Conservation (phyloP, 306 rosid species). For the Malus asiatica region DNA sequence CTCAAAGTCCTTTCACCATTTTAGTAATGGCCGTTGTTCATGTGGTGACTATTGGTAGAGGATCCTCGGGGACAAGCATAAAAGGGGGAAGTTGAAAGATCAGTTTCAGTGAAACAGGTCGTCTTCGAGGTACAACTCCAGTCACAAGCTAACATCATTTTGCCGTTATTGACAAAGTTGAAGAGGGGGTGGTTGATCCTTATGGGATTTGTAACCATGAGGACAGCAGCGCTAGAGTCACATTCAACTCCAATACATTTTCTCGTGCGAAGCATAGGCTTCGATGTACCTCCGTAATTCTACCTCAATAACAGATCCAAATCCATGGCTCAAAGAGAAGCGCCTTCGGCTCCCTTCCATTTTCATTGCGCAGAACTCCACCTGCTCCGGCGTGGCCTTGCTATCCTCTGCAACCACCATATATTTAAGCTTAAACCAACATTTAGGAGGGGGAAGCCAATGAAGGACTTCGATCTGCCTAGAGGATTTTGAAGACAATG, state of each 20-base stretch:
- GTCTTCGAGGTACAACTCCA: neutral
- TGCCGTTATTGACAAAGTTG: neutral
- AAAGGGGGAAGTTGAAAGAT: neutral
- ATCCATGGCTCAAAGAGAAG: neutral
- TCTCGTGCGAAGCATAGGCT: neutral
- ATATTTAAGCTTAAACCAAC: neutral
- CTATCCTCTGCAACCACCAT: neutral
- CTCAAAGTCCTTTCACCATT: constrained; percentile 70
- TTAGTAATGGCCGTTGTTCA: constrained; percentile 76
- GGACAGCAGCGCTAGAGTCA: neutral
- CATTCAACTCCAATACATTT: neutral
- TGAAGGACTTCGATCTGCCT: neutral
- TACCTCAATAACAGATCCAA: neutral
- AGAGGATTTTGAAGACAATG: neutral
- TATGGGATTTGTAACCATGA: neutral
- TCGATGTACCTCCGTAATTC: neutral
- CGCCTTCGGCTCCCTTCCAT: neutral
- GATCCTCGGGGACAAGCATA: neutral
- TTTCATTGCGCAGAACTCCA: neutral
- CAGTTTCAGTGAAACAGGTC: neutral
- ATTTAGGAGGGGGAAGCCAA: neutral
- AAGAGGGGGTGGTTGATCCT: neutral
- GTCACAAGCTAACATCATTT: neutral
- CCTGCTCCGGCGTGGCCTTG: neutral
- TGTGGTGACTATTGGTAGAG: constrained; percentile 86